These are phyloP conservation scores for Didymella keratinophila DNA, from an alignment of 2,329 filamentous ascomycete species.

Conservation along the genomic window DNA sequence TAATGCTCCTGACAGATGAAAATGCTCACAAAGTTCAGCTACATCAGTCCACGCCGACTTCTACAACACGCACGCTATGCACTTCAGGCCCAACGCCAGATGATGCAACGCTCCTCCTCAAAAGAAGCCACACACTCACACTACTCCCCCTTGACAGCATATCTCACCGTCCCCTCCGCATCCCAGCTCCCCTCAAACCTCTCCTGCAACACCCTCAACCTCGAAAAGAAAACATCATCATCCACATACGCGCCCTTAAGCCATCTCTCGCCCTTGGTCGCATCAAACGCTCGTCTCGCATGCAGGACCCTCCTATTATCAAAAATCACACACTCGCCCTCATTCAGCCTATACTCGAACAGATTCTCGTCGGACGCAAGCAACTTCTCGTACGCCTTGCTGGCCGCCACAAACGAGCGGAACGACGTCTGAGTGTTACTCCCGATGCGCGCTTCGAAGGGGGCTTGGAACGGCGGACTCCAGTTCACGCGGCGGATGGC, in stretches of 20 bases:
- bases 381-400: conserved; percentile 63
- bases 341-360: conserved; percentile 75
- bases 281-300: conserved; percentile 78
- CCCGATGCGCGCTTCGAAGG: conserved; percentile 52
- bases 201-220: conserved; percentile 55
- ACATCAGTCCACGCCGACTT: background rate
- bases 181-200: conserved; percentile 43
- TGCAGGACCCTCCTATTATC: conserved; percentile 88
- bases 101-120: conserved; percentile 2
- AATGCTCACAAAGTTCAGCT: background rate
- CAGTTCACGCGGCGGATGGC: conserved; percentile 65
- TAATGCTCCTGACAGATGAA: background rate
- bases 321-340: conserved; percentile 92
- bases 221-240: conserved; percentile 65
- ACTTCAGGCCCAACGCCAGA: conserved; percentile 8
- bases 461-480: conserved; percentile 81
- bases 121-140: background rate
- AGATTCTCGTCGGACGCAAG: conserved; percentile 67
- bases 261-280: conserved; percentile 73
- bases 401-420: conserved; percentile 51
- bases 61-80: conserved; percentile 6
- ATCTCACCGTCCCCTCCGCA: conserved; percentile 45
- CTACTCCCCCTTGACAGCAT: conserved; percentile 16
- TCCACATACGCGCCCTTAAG: conserved; percentile 86
- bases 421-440: conserved; percentile 38